Conservation (phyloP, 78 protist species). For the Dictyostelium firmibasis region DNA sequence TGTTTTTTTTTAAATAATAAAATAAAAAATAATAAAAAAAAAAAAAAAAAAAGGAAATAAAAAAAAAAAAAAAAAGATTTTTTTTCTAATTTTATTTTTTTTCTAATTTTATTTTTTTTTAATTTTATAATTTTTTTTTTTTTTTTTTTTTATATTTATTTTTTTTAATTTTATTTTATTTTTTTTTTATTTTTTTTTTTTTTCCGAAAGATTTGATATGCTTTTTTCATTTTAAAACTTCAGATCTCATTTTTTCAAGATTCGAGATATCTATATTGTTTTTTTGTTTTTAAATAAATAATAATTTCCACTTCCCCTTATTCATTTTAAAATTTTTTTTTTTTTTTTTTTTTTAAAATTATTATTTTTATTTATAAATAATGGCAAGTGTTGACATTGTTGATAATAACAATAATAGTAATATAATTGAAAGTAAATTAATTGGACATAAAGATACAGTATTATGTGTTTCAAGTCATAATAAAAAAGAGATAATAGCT, state of each 20-base stretch:
- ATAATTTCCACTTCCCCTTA: background rate
- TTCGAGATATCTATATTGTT: background rate
- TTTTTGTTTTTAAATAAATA: background rate
- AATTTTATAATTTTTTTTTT: no score
- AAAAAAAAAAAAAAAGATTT: background rate
- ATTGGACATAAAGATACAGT: slow-evolving; percentile 65
- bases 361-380: background rate
- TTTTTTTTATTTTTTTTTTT: background rate
- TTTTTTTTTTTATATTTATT: no score
- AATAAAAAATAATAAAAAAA: no score
- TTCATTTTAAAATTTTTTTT: no score
- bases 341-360: no score
- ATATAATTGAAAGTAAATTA: slow-evolving; percentile 19
- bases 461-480: background rate
- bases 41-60: background rate
- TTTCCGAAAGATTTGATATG: background rate
- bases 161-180: no score
- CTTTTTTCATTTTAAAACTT: background rate
- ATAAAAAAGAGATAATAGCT: background rate
- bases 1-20: no score
- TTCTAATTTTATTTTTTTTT: background rate
- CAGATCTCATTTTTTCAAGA: background rate
- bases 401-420: background rate
- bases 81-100: background rate
- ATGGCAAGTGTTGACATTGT: background rate